These are phyloP conservation scores for Helenozyma rhizophorensis DNA, from an alignment of 805 yeast species.

Conservation along the genomic window DNA sequence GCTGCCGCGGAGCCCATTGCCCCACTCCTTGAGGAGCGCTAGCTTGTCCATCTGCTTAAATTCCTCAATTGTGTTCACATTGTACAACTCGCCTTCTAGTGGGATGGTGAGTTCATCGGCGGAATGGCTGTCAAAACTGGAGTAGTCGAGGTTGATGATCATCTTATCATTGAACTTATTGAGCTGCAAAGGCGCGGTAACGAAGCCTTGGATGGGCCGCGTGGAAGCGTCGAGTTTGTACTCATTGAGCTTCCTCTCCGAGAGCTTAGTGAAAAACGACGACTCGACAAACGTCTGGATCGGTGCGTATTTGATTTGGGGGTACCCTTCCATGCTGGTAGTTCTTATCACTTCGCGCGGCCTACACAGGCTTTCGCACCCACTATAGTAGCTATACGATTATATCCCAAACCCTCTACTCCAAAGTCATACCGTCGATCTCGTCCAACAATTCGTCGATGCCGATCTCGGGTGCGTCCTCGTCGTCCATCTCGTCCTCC, in stretches of 20 bases:
- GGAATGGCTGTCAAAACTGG: conserved; percentile 21
- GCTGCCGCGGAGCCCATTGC: conserved; percentile 14
- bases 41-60: conserved; percentile 70
- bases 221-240: conserved; percentile 57
- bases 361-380: no score
- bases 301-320: conserved; percentile 38
- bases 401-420: no score
- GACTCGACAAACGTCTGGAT: conserved; percentile 77
- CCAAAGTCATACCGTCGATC: conserved; percentile 87
- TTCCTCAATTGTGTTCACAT: conserved; percentile 82
- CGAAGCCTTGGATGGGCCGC: conserved; percentile 41
- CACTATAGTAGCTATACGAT: no score
- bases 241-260: conserved; percentile 69
- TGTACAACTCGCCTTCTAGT: conserved; percentile 37
- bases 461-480: conserved; percentile 82
- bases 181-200: conserved; percentile 30
- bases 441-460: conserved; percentile 93
- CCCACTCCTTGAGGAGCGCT: conserved; percentile 44
- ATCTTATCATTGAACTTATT: conserved; percentile 35
- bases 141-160: conserved; percentile 29
- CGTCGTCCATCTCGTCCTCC: conserved; percentile 55
- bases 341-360: no score
- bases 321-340: no score
- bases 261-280: conserved; percentile 74
- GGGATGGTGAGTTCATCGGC: conserved; percentile 11